Base-by-base conservation (phyloP, 805 yeast species). In the Zygosaccharomyces rouxii region DNA sequence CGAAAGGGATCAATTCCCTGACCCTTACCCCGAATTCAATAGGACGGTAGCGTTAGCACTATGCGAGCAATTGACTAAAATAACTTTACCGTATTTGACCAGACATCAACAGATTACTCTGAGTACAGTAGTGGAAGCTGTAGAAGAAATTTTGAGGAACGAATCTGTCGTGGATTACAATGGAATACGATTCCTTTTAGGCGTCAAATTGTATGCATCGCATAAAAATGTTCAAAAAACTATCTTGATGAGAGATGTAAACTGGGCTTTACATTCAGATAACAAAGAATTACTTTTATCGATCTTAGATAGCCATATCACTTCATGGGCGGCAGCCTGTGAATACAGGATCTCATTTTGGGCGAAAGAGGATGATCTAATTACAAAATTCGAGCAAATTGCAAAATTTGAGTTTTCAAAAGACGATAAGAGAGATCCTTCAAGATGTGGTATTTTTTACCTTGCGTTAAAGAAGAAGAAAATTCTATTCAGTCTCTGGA, bases 41-140 rank as follows among this genome's bases (percentile, higher is more conserved):
- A 57, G 62, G 7, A 58, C 63, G 2, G 72, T 80, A 16, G 73
- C 79, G 3, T 73, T 69, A 1, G 63, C 77, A 2, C 68, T 90
- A 19, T 68, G 73, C 13, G 85, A 83, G 19, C 79, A 79, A 51
- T 70, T 90, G 45, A 79, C 80, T 37, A 80, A 77, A 50, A 71
- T 78, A 4, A 74, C 92, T 1, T 69, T 90, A 23, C 97, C 97
- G 0, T 83, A 83, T 52, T 64, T 90, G 25, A 89, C 96, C 0
- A 80, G 96, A 51, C 97, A 90, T 68, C 97, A 90, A 64, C 98
- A 90, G 60, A 81, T 84, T 25, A 89, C 97, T 0, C 73, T 90
- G 23, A 73, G 84, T 1, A 79, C 86, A 13, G 80, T 88, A 2
- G 72, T 88, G 5, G 82, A 79, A 42, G 83, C 89, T 1, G 70